Base-by-base conservation (phyloP, 306 rosid genomes). In the Biancaea sappan region DNA sequence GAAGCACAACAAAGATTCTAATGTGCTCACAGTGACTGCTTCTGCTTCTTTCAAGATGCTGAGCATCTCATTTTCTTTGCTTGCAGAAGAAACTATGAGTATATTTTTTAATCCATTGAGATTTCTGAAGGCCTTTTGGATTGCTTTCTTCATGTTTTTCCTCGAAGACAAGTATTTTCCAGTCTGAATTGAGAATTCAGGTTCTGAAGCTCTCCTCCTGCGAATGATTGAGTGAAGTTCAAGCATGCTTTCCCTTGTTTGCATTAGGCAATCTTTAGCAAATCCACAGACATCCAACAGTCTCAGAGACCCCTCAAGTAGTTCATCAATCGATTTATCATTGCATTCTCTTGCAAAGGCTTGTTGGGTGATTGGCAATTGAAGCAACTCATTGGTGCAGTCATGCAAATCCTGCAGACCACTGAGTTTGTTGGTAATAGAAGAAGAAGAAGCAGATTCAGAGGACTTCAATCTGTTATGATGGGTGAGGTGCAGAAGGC, bases 401-500 rank as follows among this genome's bases (percentile, higher is more conserved):
- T 75, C 81, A 50, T 83, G 74, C 72, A 83, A 66, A 71, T 81
- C 79, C 28, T 48, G 67, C 54, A 77, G 48, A 21, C 15, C 59
- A 50, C 6, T 9, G 2, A 76, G 67, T 4, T 57, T 76, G 16
- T 28, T 44, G 61, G 24, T 44, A 64, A 81, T 15, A 34, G 64
- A 41, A 46, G 71, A 52, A 38, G 79, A 51, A 21, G 73, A 74
- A 3, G 73, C 60, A 7, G 67, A 66, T 68, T 82, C 80, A 32
- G 74, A 82, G 53, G 37, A 40, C 72, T 63, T 82, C 65, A 58
- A 16, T 69, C 77, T 68, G 22, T 28, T 10, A 25, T 73, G 71
- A 9, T 67, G 83, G 77, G 75, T 81, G 85, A 65, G 84, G 64
- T 53, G 79, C 66, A 15, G 81, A 77, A 18, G 83, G 81, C 28